A percentile compares a stretch with the other conserved stretches of the same genome.
Evolutionary conservation across 2,329 filamentous ascomycete species (phyloP).

Genomic region (Paracoccidioides lutzii): DNA sequence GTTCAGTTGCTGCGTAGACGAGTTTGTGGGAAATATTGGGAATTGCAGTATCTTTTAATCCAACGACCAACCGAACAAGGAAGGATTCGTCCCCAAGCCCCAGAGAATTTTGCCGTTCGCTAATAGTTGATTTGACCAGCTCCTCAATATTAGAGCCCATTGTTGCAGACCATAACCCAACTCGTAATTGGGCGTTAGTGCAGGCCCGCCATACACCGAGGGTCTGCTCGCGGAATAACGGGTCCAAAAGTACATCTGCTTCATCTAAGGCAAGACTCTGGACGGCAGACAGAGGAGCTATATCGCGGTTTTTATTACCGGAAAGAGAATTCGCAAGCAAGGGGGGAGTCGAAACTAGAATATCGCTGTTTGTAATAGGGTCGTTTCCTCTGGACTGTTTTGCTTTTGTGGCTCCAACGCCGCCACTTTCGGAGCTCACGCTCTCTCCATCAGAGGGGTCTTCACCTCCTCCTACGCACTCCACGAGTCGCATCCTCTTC

Average conservation of each 20-base stretch:
- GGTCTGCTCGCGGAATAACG: conserved; percentile 80
- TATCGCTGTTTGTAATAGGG: conserved; percentile 57
- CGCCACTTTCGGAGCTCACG: conserved; percentile 22
- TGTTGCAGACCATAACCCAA: conserved; percentile 89
- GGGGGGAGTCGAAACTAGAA: conserved; percentile 69
- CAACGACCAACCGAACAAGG: conserved; percentile 79
- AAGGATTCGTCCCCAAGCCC: conserved; percentile 28
- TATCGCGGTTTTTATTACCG: conserved; percentile 31
- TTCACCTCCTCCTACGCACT: conserved; percentile 31
- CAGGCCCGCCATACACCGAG: conserved; percentile 73
- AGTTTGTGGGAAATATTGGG: conserved; percentile 85
- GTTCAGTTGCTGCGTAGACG: conserved; percentile 80
- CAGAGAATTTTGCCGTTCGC: conserved; percentile 37
- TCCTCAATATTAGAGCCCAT: conserved; percentile 90
- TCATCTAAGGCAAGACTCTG: conserved; percentile 74
- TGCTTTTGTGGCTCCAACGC: conserved; percentile 15
- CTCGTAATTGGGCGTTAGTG: conserved; percentile 52
- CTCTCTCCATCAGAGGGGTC: conserved; percentile 29
- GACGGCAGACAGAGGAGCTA: conserved; percentile 50
- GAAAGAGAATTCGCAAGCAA: conserved; percentile 62
- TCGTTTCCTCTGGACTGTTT: conserved; percentile 23
- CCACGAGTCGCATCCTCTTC: conserved; percentile 64
- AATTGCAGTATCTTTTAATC: conserved; percentile 87
- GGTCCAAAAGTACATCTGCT: conserved; percentile 85
- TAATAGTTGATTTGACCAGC: conserved; percentile 56